Base-by-base conservation (phyloP, 768 basidiomycete species). In the Trametes villosa region DNA sequence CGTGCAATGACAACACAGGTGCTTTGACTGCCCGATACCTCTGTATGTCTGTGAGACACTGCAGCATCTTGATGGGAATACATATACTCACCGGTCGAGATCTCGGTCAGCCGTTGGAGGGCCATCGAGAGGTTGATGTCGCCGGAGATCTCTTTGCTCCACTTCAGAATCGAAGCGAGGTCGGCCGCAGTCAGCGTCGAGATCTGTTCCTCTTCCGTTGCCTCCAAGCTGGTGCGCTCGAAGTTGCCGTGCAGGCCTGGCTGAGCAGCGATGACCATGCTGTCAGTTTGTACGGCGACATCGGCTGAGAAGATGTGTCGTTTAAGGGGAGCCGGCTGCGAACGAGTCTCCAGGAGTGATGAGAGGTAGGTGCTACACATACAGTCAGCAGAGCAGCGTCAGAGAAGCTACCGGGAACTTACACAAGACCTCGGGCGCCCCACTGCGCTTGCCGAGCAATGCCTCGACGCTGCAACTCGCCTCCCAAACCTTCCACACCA, bases 391-490 rank as follows among this genome's bases (percentile, higher is more conserved):
- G 26, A 8, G 15, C 22, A 30, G 53, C 47, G 50, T 54, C 34
- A 46, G 51, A 58, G 17, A 57, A 41, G 1, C 13, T 2, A 3
- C 2, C 13, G 5, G 7, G 40, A 5, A 74, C 86, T 56, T 75
- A 87, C 86, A 86, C 86, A 60, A 90, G 85, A 29, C 88, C 89
- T 59, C 81, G 81, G 27, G 89, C 88, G 24, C 88, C 88, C 88
- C 86, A 89, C 67, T 88, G 87, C 5, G 81, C 74, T 66, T 89
- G 87, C 9, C 86, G 78, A 8, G 83, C 74, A 59, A 89, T 86
- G 1, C 85, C 88, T 31, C 87, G 82, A 42, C 83, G 78, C 58
- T 89, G 88, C 4, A 90, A 74, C 68, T 90, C 88, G 50, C 77
- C 78, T 12, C 88, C 89, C 1, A 91, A 76, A 7, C 83, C 82